Evolutionary conservation across 1,284 basidiomycete species (phyloP), one percentile per base, ranked within the genome.

Genomic region (Schizophyllum amplum): DNA sequence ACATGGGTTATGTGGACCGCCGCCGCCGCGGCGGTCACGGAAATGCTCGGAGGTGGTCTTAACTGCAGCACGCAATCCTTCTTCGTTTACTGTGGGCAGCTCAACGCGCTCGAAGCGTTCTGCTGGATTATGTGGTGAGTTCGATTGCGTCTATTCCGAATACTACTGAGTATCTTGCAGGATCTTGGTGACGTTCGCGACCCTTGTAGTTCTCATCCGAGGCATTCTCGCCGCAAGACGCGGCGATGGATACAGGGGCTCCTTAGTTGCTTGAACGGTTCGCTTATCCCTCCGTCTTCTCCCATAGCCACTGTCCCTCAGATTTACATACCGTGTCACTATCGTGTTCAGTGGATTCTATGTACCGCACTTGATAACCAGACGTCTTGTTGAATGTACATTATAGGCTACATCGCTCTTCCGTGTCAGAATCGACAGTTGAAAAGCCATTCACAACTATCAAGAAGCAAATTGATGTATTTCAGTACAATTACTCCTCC

Each of bases 1-100:
- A 86, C 87, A 0, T 91, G 87, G 84, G 73, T 85, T 13, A 74
- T 87, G 56, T 88, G 86, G 86, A 77, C 81, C 4, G 80, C 85
- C 1, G 82, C 77, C 2, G 84, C 86, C 2, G 83, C 84, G 2
- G 78, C 83, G 20, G 78, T 90, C 54, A 90, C 87, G 0, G 70
- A 78, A 22, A 72, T 77, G 42, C 73, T 88, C 24, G 82, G 83
- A 15, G 87, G 87, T 22, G 80, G 86, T 11, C 66, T 86, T 53
- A 82, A 86, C 64, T 90, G 87, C 54, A 74, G 73, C 26, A 72
- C 69, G 9, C 68, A 78, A 61, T 62, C 65, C 21, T 61, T 68
- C n/a, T 77, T 80, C 59, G 71, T 78, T 5, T 89, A 88, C 60
- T 90, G 87, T 63, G 78, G 79, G 50, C 84, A 86, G 60, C 69